Evolutionary conservation across 208 protist species (phyloP).

Genomic region (Leishmania martiniquensis): DNA sequence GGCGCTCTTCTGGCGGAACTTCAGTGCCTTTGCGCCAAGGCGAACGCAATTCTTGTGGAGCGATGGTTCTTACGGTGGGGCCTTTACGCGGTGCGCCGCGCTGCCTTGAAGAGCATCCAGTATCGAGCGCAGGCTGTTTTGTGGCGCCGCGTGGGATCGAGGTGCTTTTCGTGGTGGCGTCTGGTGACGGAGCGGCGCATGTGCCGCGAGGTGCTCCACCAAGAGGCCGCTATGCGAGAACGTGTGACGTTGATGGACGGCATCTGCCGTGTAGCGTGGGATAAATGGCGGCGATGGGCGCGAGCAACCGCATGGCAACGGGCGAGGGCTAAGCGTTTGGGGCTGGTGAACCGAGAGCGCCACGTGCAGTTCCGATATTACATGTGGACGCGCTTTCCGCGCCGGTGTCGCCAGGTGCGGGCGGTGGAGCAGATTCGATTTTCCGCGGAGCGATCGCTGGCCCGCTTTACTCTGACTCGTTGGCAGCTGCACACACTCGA

Average conservation of each 20-base stretch:
- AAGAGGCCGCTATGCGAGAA: slow-evolving; percentile 17
- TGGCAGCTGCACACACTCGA: slow-evolving; percentile 26
- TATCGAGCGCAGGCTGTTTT: background rate
- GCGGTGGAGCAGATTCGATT: slow-evolving; percentile 16
- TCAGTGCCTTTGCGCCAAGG: slow-evolving; percentile 18
- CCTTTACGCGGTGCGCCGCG: slow-evolving; percentile 20
- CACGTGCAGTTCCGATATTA: slow-evolving; percentile 12
- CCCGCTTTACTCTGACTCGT: slow-evolving; percentile 13
- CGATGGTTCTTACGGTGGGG: slow-evolving; percentile 24
- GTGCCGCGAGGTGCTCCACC: slow-evolving; percentile 22
- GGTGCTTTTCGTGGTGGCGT: slow-evolving; percentile 35
- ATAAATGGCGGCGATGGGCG: slow-evolving; percentile 18
- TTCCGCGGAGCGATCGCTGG: slow-evolving; percentile 25
- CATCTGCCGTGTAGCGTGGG: slow-evolving; percentile 18
- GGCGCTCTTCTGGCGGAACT: slow-evolving; percentile 14
- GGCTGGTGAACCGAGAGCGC: slow-evolving; percentile 23
- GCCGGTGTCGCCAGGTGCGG: slow-evolving; percentile 4
- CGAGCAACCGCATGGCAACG: background rate
- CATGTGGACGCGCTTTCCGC: slow-evolving; percentile 1
- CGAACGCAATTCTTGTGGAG: slow-evolving; percentile 8
- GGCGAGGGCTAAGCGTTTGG: slow-evolving; percentile 5
- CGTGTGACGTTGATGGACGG: slow-evolving; percentile 8
- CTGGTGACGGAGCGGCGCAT: slow-evolving; percentile 28
- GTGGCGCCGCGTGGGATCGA: slow-evolving; percentile 20
- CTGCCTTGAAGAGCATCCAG: slow-evolving; percentile 18